These are phyloP conservation scores for Chrysochromulina parva DNA, from an alignment of 78 protist genomes.

Conservation along the genomic window DNA sequence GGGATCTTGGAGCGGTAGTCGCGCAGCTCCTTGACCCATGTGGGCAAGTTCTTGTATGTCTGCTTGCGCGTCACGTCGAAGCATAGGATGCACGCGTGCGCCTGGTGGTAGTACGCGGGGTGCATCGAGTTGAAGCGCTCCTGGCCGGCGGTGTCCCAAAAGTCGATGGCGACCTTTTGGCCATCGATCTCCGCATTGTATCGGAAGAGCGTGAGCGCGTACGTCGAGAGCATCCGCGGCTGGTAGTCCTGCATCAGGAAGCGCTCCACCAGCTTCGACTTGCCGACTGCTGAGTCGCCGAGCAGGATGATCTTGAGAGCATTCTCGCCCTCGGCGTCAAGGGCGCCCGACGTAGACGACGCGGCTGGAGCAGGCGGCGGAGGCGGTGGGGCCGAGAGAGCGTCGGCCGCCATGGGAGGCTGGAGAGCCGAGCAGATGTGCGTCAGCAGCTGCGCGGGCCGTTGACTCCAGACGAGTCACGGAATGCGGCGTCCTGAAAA, in stretches of 20 bases:
- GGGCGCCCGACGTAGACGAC: no score
- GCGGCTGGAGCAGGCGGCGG: no score
- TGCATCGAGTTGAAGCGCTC: conserved; percentile 70
- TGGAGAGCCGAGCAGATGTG: no score
- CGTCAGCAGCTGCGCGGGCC: no score
- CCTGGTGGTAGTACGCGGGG: conserved; percentile 63
- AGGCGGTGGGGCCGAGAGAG: no score
- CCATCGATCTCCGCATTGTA: conserved; percentile 19
- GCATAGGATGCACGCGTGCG: conserved; percentile 62
- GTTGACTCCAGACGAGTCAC: no score
- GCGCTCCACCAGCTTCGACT: conserved; percentile 60
- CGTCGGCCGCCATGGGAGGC: no score
- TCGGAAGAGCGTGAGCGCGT: conserved; percentile 53
- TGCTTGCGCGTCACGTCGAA: conserved; percentile 65
- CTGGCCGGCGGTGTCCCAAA: conserved; percentile 78
- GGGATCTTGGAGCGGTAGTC: conserved; percentile 51
- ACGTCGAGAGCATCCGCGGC: conserved; percentile 53
- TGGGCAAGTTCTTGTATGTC: conserved; percentile 63
- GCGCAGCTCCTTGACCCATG: conserved; percentile 70
- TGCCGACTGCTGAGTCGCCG: conserved; percentile 73
- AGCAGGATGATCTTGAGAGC: conserved; percentile 35
- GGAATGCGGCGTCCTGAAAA: no score
- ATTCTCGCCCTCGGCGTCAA: not conserved
- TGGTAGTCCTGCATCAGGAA: conserved; percentile 34
- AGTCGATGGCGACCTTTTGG: conserved; percentile 36